A percentile compares a stretch with the other conserved stretches of the same genome.
Evolutionary conservation across 306 rosid genomes (phyloP).

Genomic region (Prunus davidiana): DNA sequence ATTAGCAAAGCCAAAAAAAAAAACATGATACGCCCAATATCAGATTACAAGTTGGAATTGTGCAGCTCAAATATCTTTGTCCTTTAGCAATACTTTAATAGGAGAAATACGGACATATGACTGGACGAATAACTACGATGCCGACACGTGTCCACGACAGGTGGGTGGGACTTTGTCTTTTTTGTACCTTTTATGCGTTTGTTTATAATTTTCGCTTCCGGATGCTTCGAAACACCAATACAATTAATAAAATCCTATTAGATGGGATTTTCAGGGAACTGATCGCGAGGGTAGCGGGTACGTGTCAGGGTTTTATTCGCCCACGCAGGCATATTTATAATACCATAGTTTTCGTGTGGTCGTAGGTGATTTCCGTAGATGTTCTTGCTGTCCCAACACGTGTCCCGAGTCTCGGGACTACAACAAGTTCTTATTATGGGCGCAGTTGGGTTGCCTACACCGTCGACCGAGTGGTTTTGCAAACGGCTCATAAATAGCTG

Average conservation of each 20-base stretch:
- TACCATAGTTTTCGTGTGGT: not conserved
- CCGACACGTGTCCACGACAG: not conserved
- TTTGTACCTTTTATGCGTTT: not conserved
- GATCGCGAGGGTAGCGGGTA: not conserved
- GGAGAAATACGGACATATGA: not conserved
- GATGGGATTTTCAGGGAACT: not conserved
- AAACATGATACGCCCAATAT: not conserved
- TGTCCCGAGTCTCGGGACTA: not conserved
- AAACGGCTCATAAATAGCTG: not conserved
- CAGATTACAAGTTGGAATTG: not conserved
- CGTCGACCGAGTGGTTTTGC: not conserved
- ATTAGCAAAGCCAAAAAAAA: not conserved
- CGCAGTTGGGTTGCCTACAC: not conserved
- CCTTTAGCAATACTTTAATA: not conserved
- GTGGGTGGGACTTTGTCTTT: not conserved
- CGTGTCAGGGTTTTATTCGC: not conserved
- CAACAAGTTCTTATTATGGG: no score
- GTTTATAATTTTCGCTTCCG: not conserved
- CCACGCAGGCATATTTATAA: not conserved
- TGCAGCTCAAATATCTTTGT: not conserved
- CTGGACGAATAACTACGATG: not conserved
- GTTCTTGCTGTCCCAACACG: not conserved
- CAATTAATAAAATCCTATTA: not conserved
- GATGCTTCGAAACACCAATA: not conserved
- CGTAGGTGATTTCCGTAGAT: not conserved